Evolutionary conservation across 1,284 basidiomycete species (phyloP).

Genomic region (Trametes hirsuta): DNA sequence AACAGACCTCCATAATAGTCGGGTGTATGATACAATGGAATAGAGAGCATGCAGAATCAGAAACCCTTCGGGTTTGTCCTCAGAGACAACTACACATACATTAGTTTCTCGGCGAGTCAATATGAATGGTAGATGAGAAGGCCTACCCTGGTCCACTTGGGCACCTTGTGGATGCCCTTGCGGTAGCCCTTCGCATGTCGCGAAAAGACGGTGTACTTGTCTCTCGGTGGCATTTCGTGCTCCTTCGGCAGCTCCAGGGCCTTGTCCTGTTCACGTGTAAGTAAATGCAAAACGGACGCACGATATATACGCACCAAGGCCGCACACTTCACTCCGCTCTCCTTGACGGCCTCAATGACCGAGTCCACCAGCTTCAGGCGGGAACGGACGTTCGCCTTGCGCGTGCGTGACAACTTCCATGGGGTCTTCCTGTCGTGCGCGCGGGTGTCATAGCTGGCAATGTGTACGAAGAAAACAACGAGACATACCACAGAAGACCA

Average conservation of each 20-base stretch:
- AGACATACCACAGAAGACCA: slow-evolving; percentile 78
- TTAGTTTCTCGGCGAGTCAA: slow-evolving; percentile 14
- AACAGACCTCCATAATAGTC: slow-evolving; percentile 26
- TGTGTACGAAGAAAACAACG: not conserved
- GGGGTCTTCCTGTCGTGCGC: slow-evolving; percentile 81
- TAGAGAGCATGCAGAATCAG: slow-evolving; percentile 45
- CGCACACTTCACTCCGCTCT: slow-evolving; percentile 78
- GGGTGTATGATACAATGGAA: slow-evolving; percentile 28
- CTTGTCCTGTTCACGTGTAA: slow-evolving; percentile 45
- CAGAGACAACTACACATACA: slow-evolving; percentile 67
- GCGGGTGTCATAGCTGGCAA: not conserved
- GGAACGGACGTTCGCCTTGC: slow-evolving; percentile 89
- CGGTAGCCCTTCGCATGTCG: slow-evolving; percentile 76
- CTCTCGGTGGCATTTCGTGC: slow-evolving; percentile 83
- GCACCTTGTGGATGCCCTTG: slow-evolving; percentile 96
- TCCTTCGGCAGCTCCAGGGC: slow-evolving; percentile 86
- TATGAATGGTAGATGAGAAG: not conserved
- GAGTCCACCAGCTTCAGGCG: slow-evolving; percentile 92
- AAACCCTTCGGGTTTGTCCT: slow-evolving; percentile 90
- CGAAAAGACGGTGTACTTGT: slow-evolving; percentile 96
- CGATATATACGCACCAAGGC: slow-evolving; percentile 63
- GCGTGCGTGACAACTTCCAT: slow-evolving; percentile 88
- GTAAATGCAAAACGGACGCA: not conserved
- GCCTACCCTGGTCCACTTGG: slow-evolving; percentile 90
- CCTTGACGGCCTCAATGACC: slow-evolving; percentile 87